Evolutionary conservation across 805 yeast genomes (phyloP).

Genomic region (Nakazawaea siamensis): DNA sequence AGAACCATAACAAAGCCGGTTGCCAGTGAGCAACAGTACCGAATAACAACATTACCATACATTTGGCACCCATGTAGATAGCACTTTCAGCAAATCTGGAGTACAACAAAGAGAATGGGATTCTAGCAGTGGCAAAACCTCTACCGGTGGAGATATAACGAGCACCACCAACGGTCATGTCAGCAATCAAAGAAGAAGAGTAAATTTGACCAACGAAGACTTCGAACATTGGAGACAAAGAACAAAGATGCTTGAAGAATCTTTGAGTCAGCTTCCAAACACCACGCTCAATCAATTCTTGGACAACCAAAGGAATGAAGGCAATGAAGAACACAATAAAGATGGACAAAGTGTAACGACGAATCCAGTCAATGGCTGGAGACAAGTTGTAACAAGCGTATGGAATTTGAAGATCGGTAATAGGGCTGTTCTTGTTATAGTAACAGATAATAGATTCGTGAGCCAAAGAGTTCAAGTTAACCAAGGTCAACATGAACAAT

Average conservation of each 20-base stretch:
- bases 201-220: slow-evolving; percentile 77
- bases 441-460: slow-evolving; percentile 64
- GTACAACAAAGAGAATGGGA: slow-evolving; percentile 65
- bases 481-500: slow-evolving; percentile 59
- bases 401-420: slow-evolving; percentile 60
- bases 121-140: slow-evolving; percentile 79
- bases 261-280: slow-evolving; percentile 67
- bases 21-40: slow-evolving; percentile 83
- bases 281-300: slow-evolving; percentile 79
- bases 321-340: slow-evolving; percentile 78
- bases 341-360: slow-evolving; percentile 74
- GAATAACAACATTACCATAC: slow-evolving; percentile 60
- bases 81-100: slow-evolving; percentile 77
- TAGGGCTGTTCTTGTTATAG: slow-evolving; percentile 56
- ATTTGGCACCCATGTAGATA: slow-evolving; percentile 78
- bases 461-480: slow-evolving; percentile 65
- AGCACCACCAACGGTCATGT: slow-evolving; percentile 79
- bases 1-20: slow-evolving; percentile 92
- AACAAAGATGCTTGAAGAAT: slow-evolving; percentile 58
- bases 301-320: slow-evolving; percentile 69
- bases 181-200: slow-evolving; percentile 61
- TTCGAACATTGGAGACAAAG: slow-evolving; percentile 75
- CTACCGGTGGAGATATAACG: slow-evolving; percentile 82
- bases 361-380: slow-evolving; percentile 75
- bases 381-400: slow-evolving; percentile 65